Percentiles rank a stretch among this genome's conserved stretches.
Conservation (phyloP, 495 filamentous ascomycete genomes). For the Pseudomonodictys pantanalensis region DNA sequence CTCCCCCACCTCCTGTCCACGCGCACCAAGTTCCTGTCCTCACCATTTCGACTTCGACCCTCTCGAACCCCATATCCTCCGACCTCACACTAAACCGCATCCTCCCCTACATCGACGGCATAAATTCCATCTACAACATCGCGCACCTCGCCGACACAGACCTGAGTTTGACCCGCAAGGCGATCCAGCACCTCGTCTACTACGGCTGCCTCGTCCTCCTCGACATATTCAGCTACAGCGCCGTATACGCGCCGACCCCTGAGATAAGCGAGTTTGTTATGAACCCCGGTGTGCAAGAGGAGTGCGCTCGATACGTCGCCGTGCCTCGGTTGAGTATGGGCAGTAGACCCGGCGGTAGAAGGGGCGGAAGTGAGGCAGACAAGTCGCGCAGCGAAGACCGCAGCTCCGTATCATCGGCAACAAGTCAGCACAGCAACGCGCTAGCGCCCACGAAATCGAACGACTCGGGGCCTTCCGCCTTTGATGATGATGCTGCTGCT, state of each 20-base stretch:
- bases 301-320: slow-evolving; percentile 80
- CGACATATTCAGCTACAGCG: slow-evolving; percentile 89
- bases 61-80: slow-evolving; percentile 61
- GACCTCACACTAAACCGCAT: slow-evolving; percentile 78
- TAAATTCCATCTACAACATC: slow-evolving; percentile 81
- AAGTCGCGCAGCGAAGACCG: neutral
- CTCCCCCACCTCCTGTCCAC: slow-evolving; percentile 70
- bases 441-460: neutral
- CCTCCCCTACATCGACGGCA: slow-evolving; percentile 81
- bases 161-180: slow-evolving; percentile 75
- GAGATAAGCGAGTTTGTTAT: slow-evolving; percentile 72
- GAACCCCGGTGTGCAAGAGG: slow-evolving; percentile 68
- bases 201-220: slow-evolving; percentile 84
- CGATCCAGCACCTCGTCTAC: slow-evolving; percentile 82
- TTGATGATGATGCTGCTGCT: slow-evolving; percentile 42
- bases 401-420: neutral
- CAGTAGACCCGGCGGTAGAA: slow-evolving; percentile 15
- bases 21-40: slow-evolving; percentile 88
- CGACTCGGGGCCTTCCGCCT: no score
- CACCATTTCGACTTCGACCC: slow-evolving; percentile 67
- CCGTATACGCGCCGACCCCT: slow-evolving; percentile 80
- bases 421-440: neutral
- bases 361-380: slow-evolving; percentile 20
- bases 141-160: slow-evolving; percentile 80
- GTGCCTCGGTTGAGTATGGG: slow-evolving; percentile 19